These are phyloP conservation scores for Quillaja saponaria DNA, from an alignment of 306 rosid genomes.

Conservation along the genomic window DNA sequence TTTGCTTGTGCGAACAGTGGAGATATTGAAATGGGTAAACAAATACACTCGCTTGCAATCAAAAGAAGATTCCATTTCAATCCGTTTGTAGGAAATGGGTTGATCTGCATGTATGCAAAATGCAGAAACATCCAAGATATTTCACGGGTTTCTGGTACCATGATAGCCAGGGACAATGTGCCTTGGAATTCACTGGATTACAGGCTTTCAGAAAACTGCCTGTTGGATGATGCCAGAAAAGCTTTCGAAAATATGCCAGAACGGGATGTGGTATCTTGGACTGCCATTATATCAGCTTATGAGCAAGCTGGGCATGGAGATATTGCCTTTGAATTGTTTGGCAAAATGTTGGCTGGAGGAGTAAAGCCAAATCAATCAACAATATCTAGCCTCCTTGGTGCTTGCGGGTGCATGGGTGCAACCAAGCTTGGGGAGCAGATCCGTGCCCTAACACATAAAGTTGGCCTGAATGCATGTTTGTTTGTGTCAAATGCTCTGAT, in stretches of 20 bases:
- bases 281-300: slow-evolving; percentile 37
- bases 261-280: slow-evolving; percentile 43
- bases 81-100: slow-evolving; percentile 38
- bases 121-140: slow-evolving; percentile 20
- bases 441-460: slow-evolving; percentile 28
- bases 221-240: slow-evolving; percentile 33
- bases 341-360: slow-evolving; percentile 32
- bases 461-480: slow-evolving; percentile 36
- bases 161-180: slow-evolving; percentile 22
- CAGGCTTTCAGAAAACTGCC: slow-evolving; percentile 26
- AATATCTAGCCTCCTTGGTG: slow-evolving; percentile 30
- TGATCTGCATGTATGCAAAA: slow-evolving; percentile 42
- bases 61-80: slow-evolving; percentile 37
- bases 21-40: slow-evolving; percentile 27
- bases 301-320: slow-evolving; percentile 30
- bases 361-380: slow-evolving; percentile 24
- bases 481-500: slow-evolving; percentile 33
- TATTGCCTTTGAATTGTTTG: slow-evolving; percentile 33
- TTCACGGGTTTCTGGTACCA: slow-evolving; percentile 24
- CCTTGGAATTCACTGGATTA: slow-evolving; percentile 35
- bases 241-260: slow-evolving; percentile 37
- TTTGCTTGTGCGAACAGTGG: slow-evolving; percentile 36
- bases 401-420: slow-evolving; percentile 32
- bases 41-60: slow-evolving; percentile 36
- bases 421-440: slow-evolving; percentile 37